These are phyloP conservation scores for Auricularia sp. DNA, from an alignment of 768 basidiomycete genomes.

Conservation along the genomic window DNA sequence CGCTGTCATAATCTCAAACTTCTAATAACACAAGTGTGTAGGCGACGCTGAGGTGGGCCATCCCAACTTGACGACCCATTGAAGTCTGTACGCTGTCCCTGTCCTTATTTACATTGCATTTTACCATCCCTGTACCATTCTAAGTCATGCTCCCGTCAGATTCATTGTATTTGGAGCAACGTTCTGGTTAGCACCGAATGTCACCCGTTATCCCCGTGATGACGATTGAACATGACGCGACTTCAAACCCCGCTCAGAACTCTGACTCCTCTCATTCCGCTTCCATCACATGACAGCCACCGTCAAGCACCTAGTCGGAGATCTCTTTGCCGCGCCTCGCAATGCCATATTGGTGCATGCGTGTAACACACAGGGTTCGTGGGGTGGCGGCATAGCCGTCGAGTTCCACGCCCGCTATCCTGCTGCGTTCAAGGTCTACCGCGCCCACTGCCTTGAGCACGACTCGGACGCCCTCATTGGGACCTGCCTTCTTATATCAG, in stretches of 20 bases:
- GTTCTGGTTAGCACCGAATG: too few species aligned
- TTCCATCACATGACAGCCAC: not conserved
- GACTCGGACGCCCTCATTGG: constrained; percentile 2
- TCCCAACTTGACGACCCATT: too few species aligned
- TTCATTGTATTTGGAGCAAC: too few species aligned
- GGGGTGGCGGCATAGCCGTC: constrained; percentile 6
- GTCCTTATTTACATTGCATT: too few species aligned
- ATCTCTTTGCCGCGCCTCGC: constrained; percentile 5
- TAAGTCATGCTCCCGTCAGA: too few species aligned
- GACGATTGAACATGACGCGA: not conserved
- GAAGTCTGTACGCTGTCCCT: too few species aligned
- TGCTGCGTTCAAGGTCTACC: constrained; percentile 1
- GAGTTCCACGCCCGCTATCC: constrained; percentile 3
- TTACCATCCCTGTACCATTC: too few species aligned
- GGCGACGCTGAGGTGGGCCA: too few species aligned
- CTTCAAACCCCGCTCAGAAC: not conserved
- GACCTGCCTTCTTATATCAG: constrained; percentile 4
- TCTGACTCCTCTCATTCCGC: not conserved
- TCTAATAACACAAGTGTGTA: too few species aligned
- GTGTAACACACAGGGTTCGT: constrained; percentile 7
- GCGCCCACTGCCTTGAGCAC: not conserved
- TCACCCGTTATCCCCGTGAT: too few species aligned
- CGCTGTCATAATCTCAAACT: too few species aligned
- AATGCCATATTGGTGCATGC: constrained; percentile 5
- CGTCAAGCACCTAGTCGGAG: not conserved